phyloP scores from a whole-genome alignment of 2,329 filamentous ascomycete genomes.

The Fusarium siculi region DNA sequence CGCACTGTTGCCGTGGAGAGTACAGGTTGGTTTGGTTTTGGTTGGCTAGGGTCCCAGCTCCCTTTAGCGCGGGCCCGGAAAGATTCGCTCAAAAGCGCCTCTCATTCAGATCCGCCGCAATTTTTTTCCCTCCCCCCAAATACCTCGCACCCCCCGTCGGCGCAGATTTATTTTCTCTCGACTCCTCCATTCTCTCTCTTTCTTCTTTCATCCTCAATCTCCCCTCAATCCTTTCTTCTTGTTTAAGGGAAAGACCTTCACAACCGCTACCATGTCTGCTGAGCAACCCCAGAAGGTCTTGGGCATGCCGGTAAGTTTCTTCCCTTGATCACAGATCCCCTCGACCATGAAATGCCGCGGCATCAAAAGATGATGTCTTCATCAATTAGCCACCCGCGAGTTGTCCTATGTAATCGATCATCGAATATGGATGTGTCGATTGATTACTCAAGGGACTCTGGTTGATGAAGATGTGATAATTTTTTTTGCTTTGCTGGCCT shows the following conservation, averaged over 20 bases:
- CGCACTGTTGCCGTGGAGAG: constrained; percentile 48
- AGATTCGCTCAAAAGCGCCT: constrained; percentile 66
- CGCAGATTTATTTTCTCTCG: constrained; percentile 58
- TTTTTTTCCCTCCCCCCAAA: constrained; percentile 60
- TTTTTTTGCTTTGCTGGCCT: constrained; percentile 13
- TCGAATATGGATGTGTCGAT: not conserved
- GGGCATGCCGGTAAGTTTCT: constrained; percentile 73
- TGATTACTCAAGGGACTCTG: not conserved
- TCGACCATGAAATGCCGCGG: constrained; percentile 46
- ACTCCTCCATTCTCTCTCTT: constrained; percentile 56
- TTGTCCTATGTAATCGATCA: constrained; percentile 31
- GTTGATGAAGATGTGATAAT: not conserved
- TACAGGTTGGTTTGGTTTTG: constrained; percentile 33
- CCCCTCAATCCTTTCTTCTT: constrained; percentile 69
- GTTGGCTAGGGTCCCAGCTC: constrained; percentile 46
- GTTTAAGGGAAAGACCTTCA: constrained; percentile 54
- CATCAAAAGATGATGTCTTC: constrained; percentile 34
- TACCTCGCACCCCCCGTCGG: constrained; percentile 56
- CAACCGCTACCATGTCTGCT: constrained; percentile 65
- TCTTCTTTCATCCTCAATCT: constrained; percentile 63
- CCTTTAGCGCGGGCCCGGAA: constrained; percentile 56
- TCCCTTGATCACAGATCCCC: constrained; percentile 11
- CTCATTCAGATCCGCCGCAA: constrained; percentile 58
- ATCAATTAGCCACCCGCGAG: constrained; percentile 9
- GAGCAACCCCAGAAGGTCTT: constrained; percentile 67